Evolutionary conservation across 257 asterid genomes (phyloP), one percentile per base, ranked within the genome.

Genomic region (Solanum etuberosum): DNA sequence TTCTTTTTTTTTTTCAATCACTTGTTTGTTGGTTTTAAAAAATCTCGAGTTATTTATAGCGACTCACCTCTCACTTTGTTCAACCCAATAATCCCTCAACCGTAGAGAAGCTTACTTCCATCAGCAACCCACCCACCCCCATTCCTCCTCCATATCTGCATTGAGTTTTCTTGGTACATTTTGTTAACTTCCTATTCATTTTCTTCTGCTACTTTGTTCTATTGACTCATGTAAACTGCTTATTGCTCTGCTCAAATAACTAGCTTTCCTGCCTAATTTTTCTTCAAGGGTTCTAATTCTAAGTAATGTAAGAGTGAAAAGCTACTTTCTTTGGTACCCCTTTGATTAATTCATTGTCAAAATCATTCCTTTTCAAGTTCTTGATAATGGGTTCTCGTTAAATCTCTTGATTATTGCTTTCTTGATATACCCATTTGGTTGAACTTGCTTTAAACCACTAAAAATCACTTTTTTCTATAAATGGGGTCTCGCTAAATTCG

Each of bases 401-500:
- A 80, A 25, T 80, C 37, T 78, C 59, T 38, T 71, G 38, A 85
- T 85, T 63, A 65, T 67, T 85, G 48, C 46, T 84, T 67, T 27
- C 63, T 63, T 38, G 68, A 27, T 46, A 38, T 29, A 48, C 61
- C 87, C 42, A 29, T 85, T 68, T 67, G 27, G 87, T 43, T 85
- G n/a, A 85, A 85, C 31, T 74, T 70, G 51, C 35, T 68, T 57
- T 85, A 31, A 43, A 70, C 10, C 65, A 85, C 70, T 70, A 11
- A 70, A 37, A 85, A 40, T 29, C 59, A 74, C 6, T 42, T 70
- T 70, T 18, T 18, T 70, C 32, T 20, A 29, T 5, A 42, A 85
- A 85, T 85, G 87, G 87, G 71, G 61, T 85, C 68, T 85, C 87
- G 54, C 87, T 85, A 85, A 85, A 70, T 85, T 73, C 38, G 74